phyloP scores from a whole-genome alignment of 225 moss, liverwort and hornwort species.

The Sphagnum contortum region DNA sequence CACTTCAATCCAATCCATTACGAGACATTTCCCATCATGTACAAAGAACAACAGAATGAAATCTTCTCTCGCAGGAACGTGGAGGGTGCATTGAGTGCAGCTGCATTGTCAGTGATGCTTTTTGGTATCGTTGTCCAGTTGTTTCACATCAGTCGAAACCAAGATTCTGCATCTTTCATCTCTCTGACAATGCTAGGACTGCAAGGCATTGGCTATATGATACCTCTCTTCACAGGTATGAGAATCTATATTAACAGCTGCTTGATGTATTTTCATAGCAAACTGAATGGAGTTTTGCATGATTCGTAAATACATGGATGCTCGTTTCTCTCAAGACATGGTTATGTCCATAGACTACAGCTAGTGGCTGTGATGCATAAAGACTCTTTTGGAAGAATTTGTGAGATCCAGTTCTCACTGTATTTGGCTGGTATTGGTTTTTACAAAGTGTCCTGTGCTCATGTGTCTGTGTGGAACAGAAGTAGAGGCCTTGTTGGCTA shows the following conservation, averaged over 20 bases:
- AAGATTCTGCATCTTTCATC: too few relatives aligned
- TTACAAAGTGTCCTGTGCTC: too few relatives aligned
- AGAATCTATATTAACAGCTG: too few relatives aligned
- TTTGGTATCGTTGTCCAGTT: conserved; percentile 29
- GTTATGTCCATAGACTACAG: too few relatives aligned
- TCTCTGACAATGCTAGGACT: conserved; percentile 39
- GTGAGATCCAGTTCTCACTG: too few relatives aligned
- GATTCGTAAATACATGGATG: too few relatives aligned
- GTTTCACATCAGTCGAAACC: conserved; percentile 22
- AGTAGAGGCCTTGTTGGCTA: too few relatives aligned
- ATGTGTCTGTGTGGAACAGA: too few relatives aligned
- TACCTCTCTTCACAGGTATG: conserved; percentile 38
- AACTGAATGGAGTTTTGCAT: too few relatives aligned
- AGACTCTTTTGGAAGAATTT: too few relatives aligned
- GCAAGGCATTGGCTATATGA: conserved; percentile 33
- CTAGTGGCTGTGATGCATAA: conserved; percentile 22
- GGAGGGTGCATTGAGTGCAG: conserved; percentile 30
- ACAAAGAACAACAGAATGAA: conserved; percentile 20
- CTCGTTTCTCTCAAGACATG: too few relatives aligned
- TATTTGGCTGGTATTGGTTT: too few relatives aligned
- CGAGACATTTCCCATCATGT: conserved; percentile 17
- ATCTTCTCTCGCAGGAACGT: conserved; percentile 18
- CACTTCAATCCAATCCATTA: conserved; percentile 21
- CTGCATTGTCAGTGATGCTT: conserved; percentile 35
- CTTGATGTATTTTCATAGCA: background rate